These are phyloP conservation scores for Gynochthodes officinalis DNA, from an alignment of 257 asterid genomes.

Conservation along the genomic window DNA sequence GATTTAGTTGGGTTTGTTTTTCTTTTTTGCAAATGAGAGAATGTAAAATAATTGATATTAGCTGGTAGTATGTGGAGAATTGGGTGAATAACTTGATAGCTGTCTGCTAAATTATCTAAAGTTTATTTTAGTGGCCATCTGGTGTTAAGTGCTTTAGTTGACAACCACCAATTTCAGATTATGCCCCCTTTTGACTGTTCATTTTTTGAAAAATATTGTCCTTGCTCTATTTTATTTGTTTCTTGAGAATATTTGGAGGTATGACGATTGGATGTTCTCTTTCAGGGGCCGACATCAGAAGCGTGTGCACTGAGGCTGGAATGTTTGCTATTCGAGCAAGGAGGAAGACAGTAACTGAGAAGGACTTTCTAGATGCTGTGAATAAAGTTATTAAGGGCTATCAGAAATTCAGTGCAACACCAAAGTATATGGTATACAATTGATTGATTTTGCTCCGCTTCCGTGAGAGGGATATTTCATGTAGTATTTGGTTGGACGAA, in stretches of 20 bases:
- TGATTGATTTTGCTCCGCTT: constrained; percentile 13
- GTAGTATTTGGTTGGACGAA: not conserved
- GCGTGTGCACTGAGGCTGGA: constrained; percentile 97
- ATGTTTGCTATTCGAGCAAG: constrained; percentile 91
- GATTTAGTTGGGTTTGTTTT: not conserved
- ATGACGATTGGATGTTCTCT: not conserved
- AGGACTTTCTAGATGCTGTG: constrained; percentile 90
- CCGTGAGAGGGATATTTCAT: not conserved
- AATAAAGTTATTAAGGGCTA: constrained; percentile 95
- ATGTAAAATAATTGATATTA: too few relatives aligned
- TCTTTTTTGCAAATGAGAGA: too few relatives aligned
- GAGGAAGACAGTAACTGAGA: constrained; percentile 92
- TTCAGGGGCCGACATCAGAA: constrained; percentile 87
- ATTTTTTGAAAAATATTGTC: not conserved
- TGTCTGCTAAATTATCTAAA: too few relatives aligned
- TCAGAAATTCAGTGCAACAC: constrained; percentile 94
- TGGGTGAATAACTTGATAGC: too few relatives aligned
- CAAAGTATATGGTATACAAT: constrained; percentile 93
- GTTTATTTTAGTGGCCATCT: too few relatives aligned
- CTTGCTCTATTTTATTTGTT: too few relatives aligned
- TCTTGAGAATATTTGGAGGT: not conserved
- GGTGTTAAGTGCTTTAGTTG: too few relatives aligned
- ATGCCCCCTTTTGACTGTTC: too few relatives aligned
- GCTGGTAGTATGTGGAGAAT: too few relatives aligned
- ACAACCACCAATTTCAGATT: too few relatives aligned